phyloP scores from a whole-genome alignment of 2,329 filamentous ascomycete species.

The Exophiala dermatitidis region DNA sequence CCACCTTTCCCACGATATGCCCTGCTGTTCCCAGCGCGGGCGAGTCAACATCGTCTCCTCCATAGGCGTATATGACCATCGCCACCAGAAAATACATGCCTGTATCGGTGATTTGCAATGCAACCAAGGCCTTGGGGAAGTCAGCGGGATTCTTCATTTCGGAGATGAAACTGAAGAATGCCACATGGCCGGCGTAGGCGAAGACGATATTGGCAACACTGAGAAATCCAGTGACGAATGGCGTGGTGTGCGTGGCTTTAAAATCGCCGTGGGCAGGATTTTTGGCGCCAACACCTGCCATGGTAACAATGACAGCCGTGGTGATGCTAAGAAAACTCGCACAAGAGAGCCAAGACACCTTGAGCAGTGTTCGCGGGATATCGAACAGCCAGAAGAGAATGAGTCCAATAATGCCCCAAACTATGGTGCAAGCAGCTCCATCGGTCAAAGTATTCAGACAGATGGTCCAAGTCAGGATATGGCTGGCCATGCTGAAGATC shows the following conservation, averaged over 20 bases:
- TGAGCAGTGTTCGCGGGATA: constrained; percentile 55
- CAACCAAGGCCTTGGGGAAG: constrained; percentile 55
- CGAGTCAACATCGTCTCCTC: constrained; percentile 53
- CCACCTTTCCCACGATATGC: constrained; percentile 52
- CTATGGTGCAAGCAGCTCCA: constrained; percentile 56
- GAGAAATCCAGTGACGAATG: constrained; percentile 51
- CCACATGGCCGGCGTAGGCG: constrained; percentile 62
- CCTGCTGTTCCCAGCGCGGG: constrained; percentile 61
- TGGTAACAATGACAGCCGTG: constrained; percentile 57
- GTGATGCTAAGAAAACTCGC: constrained; percentile 59
- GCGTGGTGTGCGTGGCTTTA: constrained; percentile 36
- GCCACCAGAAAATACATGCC: constrained; percentile 59
- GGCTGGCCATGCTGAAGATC: constrained; percentile 63
- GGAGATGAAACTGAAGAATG: constrained; percentile 60
- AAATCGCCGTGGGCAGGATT: constrained; percentile 45
- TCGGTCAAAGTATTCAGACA: constrained; percentile 59
- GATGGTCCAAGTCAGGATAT: constrained; percentile 62
- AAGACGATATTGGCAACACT: constrained; percentile 63
- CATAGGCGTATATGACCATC: constrained; percentile 61
- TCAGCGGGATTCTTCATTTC: constrained; percentile 57
- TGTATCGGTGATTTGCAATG: constrained; percentile 55
- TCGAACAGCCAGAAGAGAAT: constrained; percentile 53
- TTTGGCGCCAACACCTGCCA: constrained; percentile 56
- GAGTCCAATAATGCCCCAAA: constrained; percentile 55
- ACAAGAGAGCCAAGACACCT: constrained; percentile 56